Conservation (phyloP, 2,329 filamentous ascomycete species). For the Emericellopsis atlantica region DNA sequence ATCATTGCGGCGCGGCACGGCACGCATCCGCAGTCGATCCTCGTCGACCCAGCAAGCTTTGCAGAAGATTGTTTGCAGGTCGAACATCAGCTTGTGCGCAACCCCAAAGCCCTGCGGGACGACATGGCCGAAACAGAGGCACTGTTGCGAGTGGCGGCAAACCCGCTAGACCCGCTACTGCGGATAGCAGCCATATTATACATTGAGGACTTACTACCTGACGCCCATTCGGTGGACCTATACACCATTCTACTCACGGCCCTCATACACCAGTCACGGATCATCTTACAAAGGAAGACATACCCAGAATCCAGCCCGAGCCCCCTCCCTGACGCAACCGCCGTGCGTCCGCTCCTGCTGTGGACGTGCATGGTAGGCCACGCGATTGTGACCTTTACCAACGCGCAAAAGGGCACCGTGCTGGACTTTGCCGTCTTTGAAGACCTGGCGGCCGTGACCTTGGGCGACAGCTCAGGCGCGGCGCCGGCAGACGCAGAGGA, state of each 20-base stretch:
- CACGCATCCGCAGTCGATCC: slow-evolving; percentile 3
- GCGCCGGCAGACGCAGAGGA: slow-evolving; percentile 4
- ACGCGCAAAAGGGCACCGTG: slow-evolving; percentile 1
- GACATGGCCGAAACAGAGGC: slow-evolving; percentile 1
- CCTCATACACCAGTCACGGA: slow-evolving; percentile 10
- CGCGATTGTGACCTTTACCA: slow-evolving; percentile 9
- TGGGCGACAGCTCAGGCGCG: slow-evolving; percentile 7
- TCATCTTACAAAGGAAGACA: slow-evolving; percentile 2
- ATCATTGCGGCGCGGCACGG: slow-evolving; percentile 8
- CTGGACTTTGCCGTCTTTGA: slow-evolving; percentile 7
- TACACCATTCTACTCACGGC: slow-evolving; percentile 15
- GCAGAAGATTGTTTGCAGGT: slow-evolving; percentile 17
- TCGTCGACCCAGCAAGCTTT: slow-evolving; percentile 16
- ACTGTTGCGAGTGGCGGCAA: not conserved
- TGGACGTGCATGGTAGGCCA: slow-evolving; percentile 16
- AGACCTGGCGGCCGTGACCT: slow-evolving; percentile 9
- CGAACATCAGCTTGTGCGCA: slow-evolving; percentile 12
- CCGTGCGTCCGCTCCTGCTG: slow-evolving; percentile 10
- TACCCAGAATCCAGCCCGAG: slow-evolving; percentile 1
- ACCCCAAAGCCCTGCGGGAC: slow-evolving; percentile 13
- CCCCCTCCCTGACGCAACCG: slow-evolving; percentile 1
- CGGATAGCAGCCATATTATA: slow-evolving; percentile 16
- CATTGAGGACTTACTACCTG: slow-evolving; percentile 17
- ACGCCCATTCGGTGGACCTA: slow-evolving; percentile 16
- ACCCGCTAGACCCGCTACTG: slow-evolving; percentile 13